These are phyloP conservation scores for Pseudocercospora vitis DNA, from an alignment of 2,329 filamentous ascomycete species.

Conservation along the genomic window DNA sequence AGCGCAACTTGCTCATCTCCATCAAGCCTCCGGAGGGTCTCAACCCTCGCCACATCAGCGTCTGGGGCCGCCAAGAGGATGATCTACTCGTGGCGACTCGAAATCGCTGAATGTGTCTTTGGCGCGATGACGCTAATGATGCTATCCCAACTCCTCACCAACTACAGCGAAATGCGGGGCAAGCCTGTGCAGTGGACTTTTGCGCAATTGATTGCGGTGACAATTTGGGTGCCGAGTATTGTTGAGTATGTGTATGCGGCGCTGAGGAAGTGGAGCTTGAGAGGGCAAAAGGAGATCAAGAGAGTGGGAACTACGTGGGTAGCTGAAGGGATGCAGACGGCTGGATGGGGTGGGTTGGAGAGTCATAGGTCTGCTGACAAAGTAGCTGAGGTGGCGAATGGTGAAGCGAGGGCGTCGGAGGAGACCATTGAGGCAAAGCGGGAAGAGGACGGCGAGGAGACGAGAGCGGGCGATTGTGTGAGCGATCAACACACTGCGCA, in stretches of 20 bases:
- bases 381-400: too few relatives aligned
- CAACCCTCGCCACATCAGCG: not conserved
- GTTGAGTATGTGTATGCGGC: conserved; percentile 22
- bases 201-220: conserved; percentile 22
- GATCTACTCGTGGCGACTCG: conserved; percentile 9
- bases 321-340: not conserved
- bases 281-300: not conserved
- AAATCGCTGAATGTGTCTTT: conserved; percentile 9
- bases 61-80: not conserved
- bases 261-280: conserved; percentile 7
- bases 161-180: conserved; percentile 15
- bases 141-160: conserved; percentile 13
- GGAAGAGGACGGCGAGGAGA: too few relatives aligned
- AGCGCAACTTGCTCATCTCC: too few relatives aligned
- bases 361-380: too few relatives aligned
- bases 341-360: not conserved
- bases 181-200: conserved; percentile 18
- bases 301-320: not conserved
- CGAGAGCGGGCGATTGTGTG: too few relatives aligned
- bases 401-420: too few relatives aligned
- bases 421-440: too few relatives aligned
- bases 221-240: conserved; percentile 23
- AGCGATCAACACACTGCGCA: too few relatives aligned
- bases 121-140: not conserved
- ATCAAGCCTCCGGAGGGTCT: not conserved